Evolutionary conservation across 2,329 filamentous ascomycete species (phyloP).

Genomic region (Samsoniella hepiali): DNA sequence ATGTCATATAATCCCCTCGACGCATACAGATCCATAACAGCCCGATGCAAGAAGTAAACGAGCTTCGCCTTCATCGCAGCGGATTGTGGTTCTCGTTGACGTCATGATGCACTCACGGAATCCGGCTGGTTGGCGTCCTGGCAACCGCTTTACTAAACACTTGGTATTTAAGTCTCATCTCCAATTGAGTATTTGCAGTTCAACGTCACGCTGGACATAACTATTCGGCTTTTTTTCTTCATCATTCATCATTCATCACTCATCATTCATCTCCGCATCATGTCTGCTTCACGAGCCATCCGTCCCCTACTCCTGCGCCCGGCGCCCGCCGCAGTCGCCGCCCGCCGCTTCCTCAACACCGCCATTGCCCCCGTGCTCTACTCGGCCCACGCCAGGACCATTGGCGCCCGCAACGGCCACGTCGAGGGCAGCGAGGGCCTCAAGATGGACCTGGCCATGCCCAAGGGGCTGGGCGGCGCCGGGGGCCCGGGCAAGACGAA

Average conservation of each 20-base stretch:
- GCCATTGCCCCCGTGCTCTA: constrained; percentile 38
- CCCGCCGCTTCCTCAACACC: constrained; percentile 34
- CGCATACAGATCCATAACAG: neutral
- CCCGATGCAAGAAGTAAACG: neutral
- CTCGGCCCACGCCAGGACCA: constrained; percentile 35
- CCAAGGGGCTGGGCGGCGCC: constrained; percentile 39
- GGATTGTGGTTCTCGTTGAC: neutral
- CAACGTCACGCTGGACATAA: neutral
- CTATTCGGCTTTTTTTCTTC: neutral
- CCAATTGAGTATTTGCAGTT: neutral
- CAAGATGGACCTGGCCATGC: constrained; percentile 38
- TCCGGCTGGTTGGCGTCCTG: neutral
- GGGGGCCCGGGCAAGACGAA: constrained; percentile 42
- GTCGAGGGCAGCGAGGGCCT: constrained; percentile 29
- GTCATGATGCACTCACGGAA: constrained; percentile 9
- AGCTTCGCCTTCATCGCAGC: neutral
- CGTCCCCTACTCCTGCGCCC: constrained; percentile 8
- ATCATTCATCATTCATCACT: too few species aligned
- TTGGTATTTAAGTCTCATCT: neutral
- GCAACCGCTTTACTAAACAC: neutral
- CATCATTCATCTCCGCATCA: neutral
- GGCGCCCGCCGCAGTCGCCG: neutral
- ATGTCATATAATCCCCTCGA: neutral
- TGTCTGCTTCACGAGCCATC: constrained; percentile 1
- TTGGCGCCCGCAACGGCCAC: constrained; percentile 35